These are phyloP conservation scores for Heliamphora pulchella DNA, from an alignment of 179 eudicot species.

Conservation along the genomic window DNA sequence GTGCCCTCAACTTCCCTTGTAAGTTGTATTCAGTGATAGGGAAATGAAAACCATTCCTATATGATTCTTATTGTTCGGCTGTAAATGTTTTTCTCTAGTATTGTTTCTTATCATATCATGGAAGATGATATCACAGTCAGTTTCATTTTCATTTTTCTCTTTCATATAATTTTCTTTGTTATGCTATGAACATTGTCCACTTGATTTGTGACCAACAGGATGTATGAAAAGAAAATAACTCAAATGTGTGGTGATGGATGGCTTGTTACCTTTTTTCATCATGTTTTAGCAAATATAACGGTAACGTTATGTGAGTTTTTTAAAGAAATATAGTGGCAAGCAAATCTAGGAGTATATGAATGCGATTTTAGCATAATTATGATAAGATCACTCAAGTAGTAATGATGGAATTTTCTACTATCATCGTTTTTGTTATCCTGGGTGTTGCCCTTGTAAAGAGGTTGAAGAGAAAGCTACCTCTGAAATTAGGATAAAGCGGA, in stretches of 20 bases:
- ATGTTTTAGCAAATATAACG: not conserved
- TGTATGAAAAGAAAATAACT: not conserved
- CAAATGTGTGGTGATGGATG: not conserved
- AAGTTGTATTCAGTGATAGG: constrained; percentile 26
- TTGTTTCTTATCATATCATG: not conserved
- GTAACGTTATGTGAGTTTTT: not conserved
- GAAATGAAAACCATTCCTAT: not conserved
- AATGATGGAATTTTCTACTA: not conserved
- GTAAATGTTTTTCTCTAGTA: not conserved
- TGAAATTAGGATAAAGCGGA: not conserved
- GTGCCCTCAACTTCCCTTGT: constrained; percentile 63
- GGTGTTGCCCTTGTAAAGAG: not conserved
- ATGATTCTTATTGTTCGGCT: not conserved
- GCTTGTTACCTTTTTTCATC: not conserved
- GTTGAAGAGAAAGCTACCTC: not conserved
- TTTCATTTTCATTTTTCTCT: not conserved
- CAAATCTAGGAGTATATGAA: not conserved
- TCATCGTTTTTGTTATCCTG: not conserved
- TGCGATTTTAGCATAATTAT: not conserved
- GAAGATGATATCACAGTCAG: not conserved
- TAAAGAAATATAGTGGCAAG: not conserved
- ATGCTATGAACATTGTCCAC: not conserved
- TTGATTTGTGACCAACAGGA: not conserved
- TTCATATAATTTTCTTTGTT: not conserved
- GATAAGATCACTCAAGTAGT: not conserved